phyloP scores from a whole-genome alignment of 2,329 filamentous ascomycete species.

The Phyllosticta paracitricarpa region DNA sequence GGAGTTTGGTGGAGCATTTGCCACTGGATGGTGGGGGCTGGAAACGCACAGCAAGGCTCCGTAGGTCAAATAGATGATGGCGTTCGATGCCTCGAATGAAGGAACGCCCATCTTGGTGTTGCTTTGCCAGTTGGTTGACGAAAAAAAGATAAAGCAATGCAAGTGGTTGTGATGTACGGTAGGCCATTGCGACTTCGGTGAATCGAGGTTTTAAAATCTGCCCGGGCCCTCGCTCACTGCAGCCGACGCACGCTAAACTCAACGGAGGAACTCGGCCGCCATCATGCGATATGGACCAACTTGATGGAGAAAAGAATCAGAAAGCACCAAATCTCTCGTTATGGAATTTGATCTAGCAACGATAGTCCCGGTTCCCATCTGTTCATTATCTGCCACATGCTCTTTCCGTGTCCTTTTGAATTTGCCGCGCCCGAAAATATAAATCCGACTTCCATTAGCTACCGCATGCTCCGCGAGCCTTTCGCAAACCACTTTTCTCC shows the following conservation, averaged over 20 bases:
- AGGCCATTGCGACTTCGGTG: not conserved
- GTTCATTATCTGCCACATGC: not conserved
- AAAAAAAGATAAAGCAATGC: not conserved
- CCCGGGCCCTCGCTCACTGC: not conserved
- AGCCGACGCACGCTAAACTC: not conserved
- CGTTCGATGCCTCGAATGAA: slow-evolving; percentile 68
- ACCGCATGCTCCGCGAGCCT: not conserved
- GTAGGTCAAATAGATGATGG: slow-evolving; percentile 73
- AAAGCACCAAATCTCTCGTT: not conserved
- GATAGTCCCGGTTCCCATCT: not conserved
- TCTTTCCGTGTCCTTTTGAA: not conserved
- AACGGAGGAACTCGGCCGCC: not conserved
- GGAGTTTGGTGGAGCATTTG: not conserved
- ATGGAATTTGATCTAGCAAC: not conserved
- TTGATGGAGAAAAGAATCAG: not conserved
- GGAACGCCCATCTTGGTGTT: slow-evolving; percentile 56
- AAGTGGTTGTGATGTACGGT: not conserved
- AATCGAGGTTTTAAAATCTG: not conserved
- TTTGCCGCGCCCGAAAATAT: not conserved
- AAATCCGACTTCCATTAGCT: not conserved
- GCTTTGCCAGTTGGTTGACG: not conserved
- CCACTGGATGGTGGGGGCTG: too few species aligned
- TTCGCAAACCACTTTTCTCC: too few species aligned
- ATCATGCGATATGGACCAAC: not conserved
- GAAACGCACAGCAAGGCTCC: slow-evolving; percentile 59